phyloP scores from a whole-genome alignment of 2,329 filamentous ascomycete genomes.

The Xylariales sp. region DNA sequence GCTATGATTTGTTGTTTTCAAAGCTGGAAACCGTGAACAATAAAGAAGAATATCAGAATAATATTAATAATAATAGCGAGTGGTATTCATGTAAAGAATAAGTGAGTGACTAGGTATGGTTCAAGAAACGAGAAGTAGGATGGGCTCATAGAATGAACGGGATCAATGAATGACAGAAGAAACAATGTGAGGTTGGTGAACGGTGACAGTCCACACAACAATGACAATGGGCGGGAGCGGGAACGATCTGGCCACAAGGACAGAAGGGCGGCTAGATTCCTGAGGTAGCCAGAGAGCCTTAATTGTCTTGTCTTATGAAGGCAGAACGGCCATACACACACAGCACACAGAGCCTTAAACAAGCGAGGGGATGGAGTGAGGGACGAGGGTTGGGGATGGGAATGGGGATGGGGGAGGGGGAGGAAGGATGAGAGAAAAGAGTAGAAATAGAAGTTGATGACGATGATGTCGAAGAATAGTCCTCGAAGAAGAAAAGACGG shows the following conservation, averaged over 20 bases:
- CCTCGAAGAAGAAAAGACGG: slow-evolving; percentile 9
- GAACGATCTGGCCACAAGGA: slow-evolving; percentile 41
- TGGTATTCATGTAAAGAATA: slow-evolving; percentile 11
- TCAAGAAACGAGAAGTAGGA: slow-evolving; percentile 12
- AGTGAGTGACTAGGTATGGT: slow-evolving; percentile 31
- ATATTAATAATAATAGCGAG: slow-evolving; percentile 18
- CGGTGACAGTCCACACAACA: slow-evolving; percentile 27
- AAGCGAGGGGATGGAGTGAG: slow-evolving; percentile 36
- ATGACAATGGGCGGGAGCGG: slow-evolving; percentile 42
- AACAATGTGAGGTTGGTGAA: slow-evolving; percentile 27
- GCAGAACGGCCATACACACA: slow-evolving; percentile 39
- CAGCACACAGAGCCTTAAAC: slow-evolving; percentile 33
- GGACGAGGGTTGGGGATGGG: slow-evolving; percentile 9
- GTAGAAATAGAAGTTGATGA: slow-evolving; percentile 13
- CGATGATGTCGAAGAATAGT: slow-evolving; percentile 31
- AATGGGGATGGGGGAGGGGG: slow-evolving; percentile 32
- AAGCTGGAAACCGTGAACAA: background rate
- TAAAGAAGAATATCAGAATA: slow-evolving; percentile 1
- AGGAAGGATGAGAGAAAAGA: slow-evolving; percentile 20
- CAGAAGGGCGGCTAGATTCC: slow-evolving; percentile 39
- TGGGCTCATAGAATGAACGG: slow-evolving; percentile 8
- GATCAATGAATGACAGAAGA: slow-evolving; percentile 21
- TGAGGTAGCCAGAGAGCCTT: slow-evolving; percentile 39
- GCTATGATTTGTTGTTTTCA: background rate
- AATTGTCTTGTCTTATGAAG: slow-evolving; percentile 39